These are phyloP conservation scores for Monosporascus sp. DNA, from an alignment of 2,329 filamentous ascomycete species.

Conservation along the genomic window DNA sequence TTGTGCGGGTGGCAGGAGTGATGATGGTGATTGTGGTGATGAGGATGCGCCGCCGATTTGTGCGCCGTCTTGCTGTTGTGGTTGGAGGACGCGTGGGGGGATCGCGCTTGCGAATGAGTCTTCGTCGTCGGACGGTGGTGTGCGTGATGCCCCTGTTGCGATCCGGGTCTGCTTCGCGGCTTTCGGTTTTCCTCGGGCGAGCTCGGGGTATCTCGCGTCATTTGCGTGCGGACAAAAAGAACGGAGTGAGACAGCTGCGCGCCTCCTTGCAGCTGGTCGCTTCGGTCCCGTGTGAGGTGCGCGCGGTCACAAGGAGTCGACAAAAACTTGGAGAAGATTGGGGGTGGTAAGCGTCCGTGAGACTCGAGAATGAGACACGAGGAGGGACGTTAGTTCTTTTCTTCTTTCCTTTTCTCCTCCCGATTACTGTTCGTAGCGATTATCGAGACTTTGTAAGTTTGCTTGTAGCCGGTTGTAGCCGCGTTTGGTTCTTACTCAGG, in stretches of 20 bases:
- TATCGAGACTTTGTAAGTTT: not conserved
- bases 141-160: constrained; percentile 15
- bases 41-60: not conserved
- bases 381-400: not conserved
- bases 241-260: not conserved
- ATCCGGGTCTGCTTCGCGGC: constrained; percentile 19
- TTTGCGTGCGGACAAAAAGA: constrained; percentile 9
- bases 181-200: constrained; percentile 23
- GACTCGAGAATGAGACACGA: not conserved
- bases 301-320: not conserved
- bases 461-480: not conserved
- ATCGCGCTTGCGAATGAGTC: constrained; percentile 16
- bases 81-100: constrained; percentile 12
- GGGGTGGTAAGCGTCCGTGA: not conserved
- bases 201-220: constrained; percentile 24
- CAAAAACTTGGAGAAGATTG: not conserved
- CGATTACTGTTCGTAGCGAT: not conserved
- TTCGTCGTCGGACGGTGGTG: constrained; percentile 1
- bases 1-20: constrained; percentile 17
- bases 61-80: constrained; percentile 9
- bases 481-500: not conserved
- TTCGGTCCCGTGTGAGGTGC: not conserved
- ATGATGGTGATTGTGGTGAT: not conserved
- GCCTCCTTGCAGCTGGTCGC: not conserved
- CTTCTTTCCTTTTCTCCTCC: not conserved